Percentiles rank a stretch among this genome's conserved stretches.
Evolutionary conservation across 116 monocot genomes (phyloP).

Genomic region (Thalassia testudinum): DNA sequence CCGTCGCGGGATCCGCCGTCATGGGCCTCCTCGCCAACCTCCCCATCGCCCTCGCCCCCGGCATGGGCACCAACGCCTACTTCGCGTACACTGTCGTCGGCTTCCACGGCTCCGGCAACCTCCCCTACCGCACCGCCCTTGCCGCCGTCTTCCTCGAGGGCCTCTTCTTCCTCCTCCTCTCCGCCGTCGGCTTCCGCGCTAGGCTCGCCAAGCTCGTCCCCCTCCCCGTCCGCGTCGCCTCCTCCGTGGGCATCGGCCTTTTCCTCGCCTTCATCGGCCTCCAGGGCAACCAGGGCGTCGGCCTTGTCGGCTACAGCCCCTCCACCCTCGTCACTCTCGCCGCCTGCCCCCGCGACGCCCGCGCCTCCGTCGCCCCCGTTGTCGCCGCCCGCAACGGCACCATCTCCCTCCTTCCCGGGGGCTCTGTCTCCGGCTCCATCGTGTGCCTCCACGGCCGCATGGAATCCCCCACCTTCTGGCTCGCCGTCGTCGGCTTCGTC

Average conservation of each 20-base stretch:
- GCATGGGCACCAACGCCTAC: conserved; percentile 91
- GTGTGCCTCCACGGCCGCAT: conserved; percentile 66
- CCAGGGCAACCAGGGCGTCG: conserved; percentile 67
- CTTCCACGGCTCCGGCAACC: conserved; percentile 73
- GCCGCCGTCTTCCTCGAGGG: conserved; percentile 69
- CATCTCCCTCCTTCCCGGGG: conserved; percentile 49
- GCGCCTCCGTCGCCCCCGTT: conserved; percentile 65
- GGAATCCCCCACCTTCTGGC: conserved; percentile 89
- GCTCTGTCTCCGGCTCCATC: conserved; percentile 48
- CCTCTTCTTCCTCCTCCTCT: conserved; percentile 42
- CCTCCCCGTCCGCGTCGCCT: conserved; percentile 42
- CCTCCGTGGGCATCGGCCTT: conserved; percentile 74
- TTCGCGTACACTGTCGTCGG: conserved; percentile 88
- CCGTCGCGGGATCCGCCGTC: conserved; percentile 46
- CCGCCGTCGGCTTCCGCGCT: conserved; percentile 51
- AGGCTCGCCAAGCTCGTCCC: conserved; percentile 61
- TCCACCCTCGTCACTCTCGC: conserved; percentile 64
- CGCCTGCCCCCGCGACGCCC: conserved; percentile 42
- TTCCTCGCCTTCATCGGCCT: conserved; percentile 86
- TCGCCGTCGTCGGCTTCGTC: conserved; percentile 60
- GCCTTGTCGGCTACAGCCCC: conserved; percentile 59
- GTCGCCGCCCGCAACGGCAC: conserved; percentile 57
- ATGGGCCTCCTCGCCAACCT: conserved; percentile 71
- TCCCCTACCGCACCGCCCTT: conserved; percentile 54
- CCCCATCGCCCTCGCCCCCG: conserved; percentile 67